A percentile compares a stretch with the other conserved stretches of the same genome.
phyloP scores from a whole-genome alignment of 148 eudicot species.

The Suaeda aralocaspica region DNA sequence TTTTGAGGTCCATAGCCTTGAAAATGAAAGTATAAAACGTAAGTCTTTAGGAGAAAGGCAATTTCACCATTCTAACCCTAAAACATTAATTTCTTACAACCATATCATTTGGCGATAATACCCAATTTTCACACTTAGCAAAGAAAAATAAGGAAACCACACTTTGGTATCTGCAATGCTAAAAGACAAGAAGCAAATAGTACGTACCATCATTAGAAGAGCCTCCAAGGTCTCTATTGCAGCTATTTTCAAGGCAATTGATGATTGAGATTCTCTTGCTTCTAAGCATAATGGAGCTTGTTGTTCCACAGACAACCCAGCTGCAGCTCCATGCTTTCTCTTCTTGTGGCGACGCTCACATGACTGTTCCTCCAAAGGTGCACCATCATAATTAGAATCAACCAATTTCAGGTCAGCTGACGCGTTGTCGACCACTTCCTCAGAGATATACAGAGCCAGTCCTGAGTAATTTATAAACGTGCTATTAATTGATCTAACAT shows the following conservation, averaged over 20 bases:
- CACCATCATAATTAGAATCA: conserved; percentile 27
- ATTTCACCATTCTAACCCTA: too few species aligned
- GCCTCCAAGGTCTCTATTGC: conserved; percentile 73
- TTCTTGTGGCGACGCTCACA: conserved; percentile 44
- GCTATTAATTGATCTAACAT: background rate
- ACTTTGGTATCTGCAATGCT: background rate
- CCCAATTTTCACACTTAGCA: too few species aligned
- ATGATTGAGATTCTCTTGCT: conserved; percentile 29
- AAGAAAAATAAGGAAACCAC: background rate
- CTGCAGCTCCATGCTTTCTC: conserved; percentile 52
- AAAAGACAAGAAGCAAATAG: background rate
- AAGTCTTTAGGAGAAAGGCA: too few species aligned
- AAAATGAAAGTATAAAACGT: too few species aligned
- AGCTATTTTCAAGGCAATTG: conserved; percentile 60
- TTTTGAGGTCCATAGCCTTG: too few species aligned
- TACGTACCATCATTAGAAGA: conserved; percentile 73
- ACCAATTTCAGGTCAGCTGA: conserved; percentile 45
- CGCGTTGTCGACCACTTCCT: conserved; percentile 50
- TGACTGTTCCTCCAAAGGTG: conserved; percentile 29
- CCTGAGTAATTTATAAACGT: conserved; percentile 42
- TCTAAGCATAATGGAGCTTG: conserved; percentile 32
- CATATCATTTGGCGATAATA: too few species aligned
- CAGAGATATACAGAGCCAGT: conserved; percentile 45
- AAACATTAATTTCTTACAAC: too few species aligned
- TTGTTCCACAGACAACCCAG: conserved; percentile 30